Base-by-base conservation (phyloP, 345 rosid species). In the Moricandia arvensis region DNA sequence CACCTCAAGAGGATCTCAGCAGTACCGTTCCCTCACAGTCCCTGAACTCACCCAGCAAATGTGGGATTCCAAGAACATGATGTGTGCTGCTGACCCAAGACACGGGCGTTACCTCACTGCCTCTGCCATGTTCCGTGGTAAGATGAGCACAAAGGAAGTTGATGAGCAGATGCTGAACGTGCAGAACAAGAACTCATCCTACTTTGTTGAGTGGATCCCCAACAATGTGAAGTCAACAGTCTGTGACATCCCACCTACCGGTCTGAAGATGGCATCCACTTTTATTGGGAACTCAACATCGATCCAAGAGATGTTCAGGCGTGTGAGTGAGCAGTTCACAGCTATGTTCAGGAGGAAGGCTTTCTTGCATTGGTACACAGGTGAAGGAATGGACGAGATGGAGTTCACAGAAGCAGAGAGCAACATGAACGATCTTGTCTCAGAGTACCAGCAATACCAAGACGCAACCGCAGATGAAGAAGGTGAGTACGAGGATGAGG, bases 1-100 rank as follows among this genome's bases (percentile, higher is more conserved):
- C 54, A 47, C 54, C 54, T 47, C 54, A 47, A 47, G 54, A 4
- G 89, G 96, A 0, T 90, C 96, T 2, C 91, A 90, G 69, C 91
- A 90, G 69, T 90, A 90, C 88, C 86, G 91, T 0, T 86, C 96
- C 79, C 76, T 90, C 29, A 90, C 96, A 6, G 87, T 90, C 77
- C 96, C 96, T 3, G 96, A 90, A 66, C 88, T 90, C 43, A 90
- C 96, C 15, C 96, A 88, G 38, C 92, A 90, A 80, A 90, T 88
- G 96, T 90, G 92, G 96, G 96, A 90, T 45, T 73, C 96, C n/a
- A 87, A 87, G 75, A 90, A 85, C 84, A 87, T 88, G 93, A 87
- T 87, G 91, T 91, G 97, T 12, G 93, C 96, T 1, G 97, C 8
- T n/a, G 54, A 47, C 18, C 54, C 54, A 47, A 47, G 54, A n/a